Conservation (phyloP, 768 basidiomycete genomes). For the Terana coerulea region DNA sequence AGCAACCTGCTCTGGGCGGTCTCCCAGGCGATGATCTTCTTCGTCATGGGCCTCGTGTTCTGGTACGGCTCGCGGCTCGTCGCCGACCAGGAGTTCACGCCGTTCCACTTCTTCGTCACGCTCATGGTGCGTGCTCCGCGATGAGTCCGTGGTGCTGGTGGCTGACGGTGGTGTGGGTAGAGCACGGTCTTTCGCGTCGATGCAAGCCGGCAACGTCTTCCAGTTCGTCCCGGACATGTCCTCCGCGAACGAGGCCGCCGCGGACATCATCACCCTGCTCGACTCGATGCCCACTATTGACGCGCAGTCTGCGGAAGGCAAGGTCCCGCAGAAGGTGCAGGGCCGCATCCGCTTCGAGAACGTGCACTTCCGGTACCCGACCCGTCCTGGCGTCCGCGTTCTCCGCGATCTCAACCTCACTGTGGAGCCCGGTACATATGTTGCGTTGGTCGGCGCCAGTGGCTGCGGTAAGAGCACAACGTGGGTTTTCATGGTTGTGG, state of each 20-base stretch:
- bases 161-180: constrained; percentile 32
- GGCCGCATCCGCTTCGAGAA: constrained; percentile 77
- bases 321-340: constrained; percentile 42
- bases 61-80: constrained; percentile 71
- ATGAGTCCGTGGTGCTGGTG: neutral
- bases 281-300: constrained; percentile 80
- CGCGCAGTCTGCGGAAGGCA: constrained; percentile 67
- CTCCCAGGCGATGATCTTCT: constrained; percentile 72
- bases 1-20: constrained; percentile 64
- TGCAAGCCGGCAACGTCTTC: constrained; percentile 86
- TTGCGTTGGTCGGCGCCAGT: constrained; percentile 78
- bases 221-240: constrained; percentile 86
- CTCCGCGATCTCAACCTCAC: constrained; percentile 70
- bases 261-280: constrained; percentile 69
- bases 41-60: constrained; percentile 77
- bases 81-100: constrained; percentile 47
- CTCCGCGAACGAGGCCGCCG: constrained; percentile 74
- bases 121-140: constrained; percentile 33
- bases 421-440: constrained; percentile 73
- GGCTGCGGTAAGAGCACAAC: constrained; percentile 82
- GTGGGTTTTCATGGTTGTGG: neutral
- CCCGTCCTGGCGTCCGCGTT: constrained; percentile 81
- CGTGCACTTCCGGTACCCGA: constrained; percentile 88
- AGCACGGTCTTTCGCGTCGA: constrained; percentile 72
- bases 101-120: constrained; percentile 74